phyloP scores from a whole-genome alignment of 2,329 filamentous ascomycete species.

The Penicillium sclerotiorum region DNA sequence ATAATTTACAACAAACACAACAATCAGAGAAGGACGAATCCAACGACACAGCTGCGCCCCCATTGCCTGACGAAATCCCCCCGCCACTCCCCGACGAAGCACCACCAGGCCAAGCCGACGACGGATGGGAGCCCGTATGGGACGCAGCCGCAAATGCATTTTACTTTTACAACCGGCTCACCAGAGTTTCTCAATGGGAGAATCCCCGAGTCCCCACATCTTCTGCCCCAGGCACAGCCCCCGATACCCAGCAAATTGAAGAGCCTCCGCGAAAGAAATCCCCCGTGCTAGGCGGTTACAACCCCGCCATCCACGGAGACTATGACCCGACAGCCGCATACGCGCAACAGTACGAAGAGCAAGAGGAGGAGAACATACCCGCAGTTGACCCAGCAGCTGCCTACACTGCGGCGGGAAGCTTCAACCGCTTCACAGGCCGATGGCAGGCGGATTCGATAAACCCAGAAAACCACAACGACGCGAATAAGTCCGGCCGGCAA shows the following conservation, averaged over 20 bases:
- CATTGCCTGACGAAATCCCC: conserved; percentile 47
- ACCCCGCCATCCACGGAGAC: conserved; percentile 92
- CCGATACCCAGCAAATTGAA: conserved; percentile 34
- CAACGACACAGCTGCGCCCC: conserved; percentile 35
- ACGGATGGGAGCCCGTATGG: conserved; percentile 83
- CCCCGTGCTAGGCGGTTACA: conserved; percentile 73
- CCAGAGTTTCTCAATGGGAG: conserved; percentile 75
- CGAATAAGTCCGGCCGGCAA: conserved; percentile 83
- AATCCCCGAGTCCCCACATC: conserved; percentile 73
- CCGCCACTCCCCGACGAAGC: conserved; percentile 58
- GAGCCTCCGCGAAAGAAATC: conserved; percentile 35
- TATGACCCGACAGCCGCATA: conserved; percentile 98
- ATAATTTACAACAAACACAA: conserved; percentile 8
- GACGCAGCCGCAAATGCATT: conserved; percentile 68
- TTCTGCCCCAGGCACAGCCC: conserved; percentile 30
- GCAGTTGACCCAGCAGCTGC: conserved; percentile 48
- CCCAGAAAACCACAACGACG: conserved; percentile 79
- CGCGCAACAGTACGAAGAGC: conserved; percentile 61
- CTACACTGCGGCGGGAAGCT: conserved; percentile 72
- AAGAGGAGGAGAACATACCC: conserved; percentile 19
- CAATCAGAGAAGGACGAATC: conserved; percentile 23
- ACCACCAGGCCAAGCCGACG: conserved; percentile 50
- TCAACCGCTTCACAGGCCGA: conserved; percentile 87
- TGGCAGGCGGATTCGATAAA: conserved; percentile 71
- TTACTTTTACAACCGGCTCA: conserved; percentile 85